phyloP scores from a whole-genome alignment of 108 stramenopile species.

The Cylindrotheca closterium region DNA sequence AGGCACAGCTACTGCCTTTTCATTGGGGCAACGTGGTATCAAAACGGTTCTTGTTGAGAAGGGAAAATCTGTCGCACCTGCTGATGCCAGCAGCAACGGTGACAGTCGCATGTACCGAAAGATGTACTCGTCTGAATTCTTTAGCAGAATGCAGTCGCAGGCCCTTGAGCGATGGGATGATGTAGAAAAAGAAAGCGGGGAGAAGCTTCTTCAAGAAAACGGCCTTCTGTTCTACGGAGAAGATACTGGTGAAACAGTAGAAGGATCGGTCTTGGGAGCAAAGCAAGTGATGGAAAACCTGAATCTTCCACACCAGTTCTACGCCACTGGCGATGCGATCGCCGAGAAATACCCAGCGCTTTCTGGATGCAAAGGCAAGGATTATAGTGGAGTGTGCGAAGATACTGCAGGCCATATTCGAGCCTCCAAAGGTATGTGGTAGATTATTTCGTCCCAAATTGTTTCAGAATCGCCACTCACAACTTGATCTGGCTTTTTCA shows the following conservation, averaged over 20 bases:
- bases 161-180: conserved; percentile 38
- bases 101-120: conserved; percentile 37
- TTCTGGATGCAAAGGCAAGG: conserved; percentile 30
- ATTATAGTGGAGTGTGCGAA: conserved; percentile 46
- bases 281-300: conserved; percentile 37
- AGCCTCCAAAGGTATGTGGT: conserved; percentile 36
- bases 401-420: conserved; percentile 41
- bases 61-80: conserved; percentile 29
- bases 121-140: conserved; percentile 42
- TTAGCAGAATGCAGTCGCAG: conserved; percentile 41
- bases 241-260: conserved; percentile 44
- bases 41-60: conserved; percentile 31
- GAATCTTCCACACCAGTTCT: conserved; percentile 29
- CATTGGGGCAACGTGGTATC: too few relatives aligned
- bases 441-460: too few relatives aligned
- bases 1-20: conserved; percentile 28
- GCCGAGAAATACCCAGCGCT: conserved; percentile 32
- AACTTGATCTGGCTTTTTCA: too few relatives aligned
- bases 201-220: conserved; percentile 28
- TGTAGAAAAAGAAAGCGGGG: conserved; percentile 31
- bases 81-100: conserved; percentile 21
- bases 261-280: conserved; percentile 35
- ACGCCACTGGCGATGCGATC: conserved; percentile 31
- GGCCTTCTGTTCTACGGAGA: conserved; percentile 44
- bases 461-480: too few relatives aligned